Percentiles rank a stretch among this genome's conserved stretches.
phyloP scores from a whole-genome alignment of 306 rosid genomes.

The Luffa acutangula region DNA sequence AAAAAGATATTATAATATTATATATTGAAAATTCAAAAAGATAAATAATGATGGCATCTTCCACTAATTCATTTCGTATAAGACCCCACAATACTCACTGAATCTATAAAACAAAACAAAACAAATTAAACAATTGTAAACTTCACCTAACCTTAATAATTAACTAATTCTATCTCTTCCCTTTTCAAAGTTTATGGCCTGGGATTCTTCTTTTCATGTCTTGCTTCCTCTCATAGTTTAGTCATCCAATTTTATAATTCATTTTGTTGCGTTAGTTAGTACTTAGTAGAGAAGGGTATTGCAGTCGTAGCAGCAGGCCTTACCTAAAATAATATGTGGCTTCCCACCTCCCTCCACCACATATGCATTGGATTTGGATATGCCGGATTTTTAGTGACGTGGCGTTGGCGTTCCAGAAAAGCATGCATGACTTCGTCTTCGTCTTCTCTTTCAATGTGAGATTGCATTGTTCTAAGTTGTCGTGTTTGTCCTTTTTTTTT shows the following conservation, averaged over 20 bases:
- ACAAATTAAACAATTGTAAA: background rate
- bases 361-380: background rate
- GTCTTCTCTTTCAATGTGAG: too few species aligned
- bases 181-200: background rate
- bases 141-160: background rate
- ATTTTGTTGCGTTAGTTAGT: background rate
- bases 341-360: background rate
- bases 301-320: too few species aligned
- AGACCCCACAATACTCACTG: background rate
- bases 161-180: background rate
- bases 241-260: background rate
- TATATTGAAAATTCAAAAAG: background rate
- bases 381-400: background rate
- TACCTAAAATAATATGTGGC: background rate
- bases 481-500: too few species aligned
- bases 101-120: background rate
- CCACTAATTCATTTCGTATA: background rate
- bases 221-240: background rate
- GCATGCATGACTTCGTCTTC: background rate
- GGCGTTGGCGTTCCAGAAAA: background rate
- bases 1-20: too few species aligned
- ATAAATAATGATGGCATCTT: background rate
- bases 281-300: too few species aligned
- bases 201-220: background rate
- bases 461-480: too few species aligned